Conservation (phyloP, 2,329 filamentous ascomycete species). For the Cladosporium sp. region DNA sequence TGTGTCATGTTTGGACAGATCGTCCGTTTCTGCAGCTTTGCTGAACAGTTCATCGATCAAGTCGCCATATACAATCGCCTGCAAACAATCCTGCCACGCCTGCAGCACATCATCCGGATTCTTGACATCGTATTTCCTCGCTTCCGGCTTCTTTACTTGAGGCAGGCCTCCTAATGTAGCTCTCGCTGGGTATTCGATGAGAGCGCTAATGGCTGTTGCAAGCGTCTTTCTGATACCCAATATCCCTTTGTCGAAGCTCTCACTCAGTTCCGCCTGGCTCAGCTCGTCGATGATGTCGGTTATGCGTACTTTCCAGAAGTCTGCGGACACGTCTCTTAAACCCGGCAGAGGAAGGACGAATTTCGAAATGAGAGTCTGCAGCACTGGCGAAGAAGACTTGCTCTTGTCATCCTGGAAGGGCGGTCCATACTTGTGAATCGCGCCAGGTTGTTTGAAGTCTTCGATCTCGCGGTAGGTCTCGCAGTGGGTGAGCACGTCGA, state of each 20-base stretch:
- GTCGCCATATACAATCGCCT: conserved; percentile 64
- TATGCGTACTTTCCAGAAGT: conserved; percentile 63
- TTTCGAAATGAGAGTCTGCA: conserved; percentile 64
- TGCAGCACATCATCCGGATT: conserved; percentile 57
- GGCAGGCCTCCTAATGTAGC: conserved; percentile 62
- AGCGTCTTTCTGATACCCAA: conserved; percentile 71
- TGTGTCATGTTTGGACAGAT: conserved; percentile 61
- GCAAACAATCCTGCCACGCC: conserved; percentile 65
- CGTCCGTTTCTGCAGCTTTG: conserved; percentile 56
- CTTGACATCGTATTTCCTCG: conserved; percentile 52
- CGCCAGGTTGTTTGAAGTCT: conserved; percentile 61
- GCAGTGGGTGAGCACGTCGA: conserved; percentile 53
- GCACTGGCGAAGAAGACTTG: conserved; percentile 48
- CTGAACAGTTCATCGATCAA: conserved; percentile 63
- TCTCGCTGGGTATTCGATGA: conserved; percentile 66
- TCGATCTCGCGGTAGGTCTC: conserved; percentile 63
- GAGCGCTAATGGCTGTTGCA: conserved; percentile 64
- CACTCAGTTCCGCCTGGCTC: conserved; percentile 65
- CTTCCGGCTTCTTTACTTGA: conserved; percentile 24
- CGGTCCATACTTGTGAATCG: conserved; percentile 64
- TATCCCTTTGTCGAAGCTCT: conserved; percentile 76
- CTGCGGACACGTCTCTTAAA: conserved; percentile 56
- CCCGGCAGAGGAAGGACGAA: conserved; percentile 65
- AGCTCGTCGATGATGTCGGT: conserved; percentile 59
- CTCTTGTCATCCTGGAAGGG: conserved; percentile 55